A percentile compares a stretch with the other conserved stretches of the same genome.
Conservation (phyloP, 148 eudicot genomes). For the Oxyria digyna region DNA sequence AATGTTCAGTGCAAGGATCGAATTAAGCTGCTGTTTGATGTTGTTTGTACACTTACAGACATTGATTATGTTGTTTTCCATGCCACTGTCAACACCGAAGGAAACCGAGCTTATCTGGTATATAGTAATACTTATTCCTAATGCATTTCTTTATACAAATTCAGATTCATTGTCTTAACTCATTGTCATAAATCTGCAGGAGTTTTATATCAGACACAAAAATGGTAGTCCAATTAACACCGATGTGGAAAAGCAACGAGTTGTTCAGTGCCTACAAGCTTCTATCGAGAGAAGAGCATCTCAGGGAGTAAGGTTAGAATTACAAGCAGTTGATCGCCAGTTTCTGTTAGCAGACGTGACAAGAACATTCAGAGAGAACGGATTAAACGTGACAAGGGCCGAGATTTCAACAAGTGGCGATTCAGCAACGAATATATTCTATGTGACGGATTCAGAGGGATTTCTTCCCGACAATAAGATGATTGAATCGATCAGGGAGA, state of each 20-base stretch:
- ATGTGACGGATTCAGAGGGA: constrained; percentile 66
- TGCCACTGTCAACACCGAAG: constrained; percentile 61
- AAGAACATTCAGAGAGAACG: constrained; percentile 78
- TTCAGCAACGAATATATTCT: constrained; percentile 51
- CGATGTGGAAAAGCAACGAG: constrained; percentile 79
- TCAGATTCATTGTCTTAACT: not conserved
- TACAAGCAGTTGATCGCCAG: constrained; percentile 41
- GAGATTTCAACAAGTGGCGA: constrained; percentile 61
- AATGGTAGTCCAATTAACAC: constrained; percentile 87
- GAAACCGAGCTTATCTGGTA: constrained; percentile 51
- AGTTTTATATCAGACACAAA: constrained; percentile 68
- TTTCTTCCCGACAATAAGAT: constrained; percentile 41
- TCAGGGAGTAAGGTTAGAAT: constrained; percentile 84
- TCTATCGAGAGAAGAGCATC: constrained; percentile 73
- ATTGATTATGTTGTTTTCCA: constrained; percentile 83
- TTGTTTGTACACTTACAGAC: constrained; percentile 83
- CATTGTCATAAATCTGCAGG: constrained; percentile 25
- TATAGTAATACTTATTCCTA: not conserved
- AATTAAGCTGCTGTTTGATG: constrained; percentile 71
- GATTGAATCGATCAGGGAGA: constrained; percentile 51
- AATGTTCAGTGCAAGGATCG: constrained; percentile 72
- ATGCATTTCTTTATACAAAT: not conserved
- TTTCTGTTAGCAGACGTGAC: constrained; percentile 72
- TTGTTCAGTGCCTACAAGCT: constrained; percentile 68
- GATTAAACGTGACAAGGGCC: constrained; percentile 75